Evolutionary conservation across 2,329 filamentous ascomycete genomes (phyloP).

Genomic region (Botryotinia globosa): DNA sequence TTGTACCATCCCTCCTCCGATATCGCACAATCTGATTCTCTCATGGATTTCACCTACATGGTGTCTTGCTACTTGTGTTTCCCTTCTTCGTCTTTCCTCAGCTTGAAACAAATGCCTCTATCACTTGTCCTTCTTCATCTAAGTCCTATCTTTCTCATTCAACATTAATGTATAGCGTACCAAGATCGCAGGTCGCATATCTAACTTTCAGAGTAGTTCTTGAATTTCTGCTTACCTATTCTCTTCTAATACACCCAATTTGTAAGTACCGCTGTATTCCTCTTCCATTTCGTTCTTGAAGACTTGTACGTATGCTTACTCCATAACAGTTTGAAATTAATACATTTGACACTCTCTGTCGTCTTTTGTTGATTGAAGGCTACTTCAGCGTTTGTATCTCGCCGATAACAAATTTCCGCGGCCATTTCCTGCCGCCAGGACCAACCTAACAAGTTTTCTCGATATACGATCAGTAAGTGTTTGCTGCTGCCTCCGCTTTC

Average conservation of each 20-base stretch:
- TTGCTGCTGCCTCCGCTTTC: neutral
- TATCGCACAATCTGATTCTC: neutral
- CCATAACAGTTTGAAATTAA: neutral
- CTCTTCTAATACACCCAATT: neutral
- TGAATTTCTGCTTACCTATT: neutral
- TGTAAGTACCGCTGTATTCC: neutral
- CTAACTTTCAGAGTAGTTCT: constrained; percentile 4
- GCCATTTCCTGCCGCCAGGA: neutral
- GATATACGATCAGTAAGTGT: neutral
- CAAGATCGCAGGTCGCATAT: neutral
- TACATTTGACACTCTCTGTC: neutral
- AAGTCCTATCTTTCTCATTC: neutral
- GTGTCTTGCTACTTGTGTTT: neutral
- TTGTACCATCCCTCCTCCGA: neutral
- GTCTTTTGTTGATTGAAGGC: neutral
- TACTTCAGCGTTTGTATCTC: neutral
- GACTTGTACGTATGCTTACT: neutral
- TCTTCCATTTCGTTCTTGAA: neutral
- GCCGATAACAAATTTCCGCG: neutral
- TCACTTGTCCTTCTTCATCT: neutral
- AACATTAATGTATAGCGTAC: neutral
- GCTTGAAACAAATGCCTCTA: neutral
- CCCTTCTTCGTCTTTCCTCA: neutral
- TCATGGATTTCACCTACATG: neutral
- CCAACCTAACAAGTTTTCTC: neutral